Evolutionary conservation across 2,329 filamentous ascomycete species (phyloP), one percentile per base, ranked within the genome.

Genomic region (Pyrenochaeta sp.): DNA sequence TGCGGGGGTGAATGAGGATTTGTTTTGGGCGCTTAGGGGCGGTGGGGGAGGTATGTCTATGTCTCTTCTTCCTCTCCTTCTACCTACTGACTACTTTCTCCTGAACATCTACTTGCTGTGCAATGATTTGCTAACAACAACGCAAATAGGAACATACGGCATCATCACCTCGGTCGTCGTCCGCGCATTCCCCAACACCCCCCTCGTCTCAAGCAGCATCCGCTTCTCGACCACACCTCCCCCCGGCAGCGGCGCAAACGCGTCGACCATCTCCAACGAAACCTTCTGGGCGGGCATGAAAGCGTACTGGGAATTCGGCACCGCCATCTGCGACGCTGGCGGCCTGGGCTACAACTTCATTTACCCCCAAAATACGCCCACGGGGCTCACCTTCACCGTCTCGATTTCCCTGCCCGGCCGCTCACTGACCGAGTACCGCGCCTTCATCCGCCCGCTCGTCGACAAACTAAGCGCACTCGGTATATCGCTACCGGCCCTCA

Each of bases 131-230:
- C n/a, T n/a, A n/a, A n/a, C n/a, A n/a, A n/a, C n/a, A n/a, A n/a
- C n/a, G n/a, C n/a, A n/a, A n/a, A n/a, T 22, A 65, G 62, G 60
- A 9, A 65, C 51, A 3, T 65, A 55, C 26, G 62, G 61, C 22
- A 48, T 66, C 28, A 41, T 65, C 11, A 61, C 60, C 2, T 63
- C 60, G 1, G 55, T 61, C 13, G 42, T 61, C 3, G 48, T 61
- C 5, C 75, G 56, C 77, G 81, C 45, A 0, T 65, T 58, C 11
- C 51, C 57, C 2, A 7, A 24, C 10, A 58, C 55, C 1, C 32
- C 51, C 0, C 9, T 56, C 3, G 28, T 49, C 3, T 44, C 48
- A 14, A 29, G 42, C 9, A 53, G 44, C 22, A 63, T 66, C 4
- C 44, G 41, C 4, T 60, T 63, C 41, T 55, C 57, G 1, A 65